These are phyloP conservation scores for Aspergillus sp. DNA, from an alignment of 2,329 filamentous ascomycete genomes.

Conservation along the genomic window DNA sequence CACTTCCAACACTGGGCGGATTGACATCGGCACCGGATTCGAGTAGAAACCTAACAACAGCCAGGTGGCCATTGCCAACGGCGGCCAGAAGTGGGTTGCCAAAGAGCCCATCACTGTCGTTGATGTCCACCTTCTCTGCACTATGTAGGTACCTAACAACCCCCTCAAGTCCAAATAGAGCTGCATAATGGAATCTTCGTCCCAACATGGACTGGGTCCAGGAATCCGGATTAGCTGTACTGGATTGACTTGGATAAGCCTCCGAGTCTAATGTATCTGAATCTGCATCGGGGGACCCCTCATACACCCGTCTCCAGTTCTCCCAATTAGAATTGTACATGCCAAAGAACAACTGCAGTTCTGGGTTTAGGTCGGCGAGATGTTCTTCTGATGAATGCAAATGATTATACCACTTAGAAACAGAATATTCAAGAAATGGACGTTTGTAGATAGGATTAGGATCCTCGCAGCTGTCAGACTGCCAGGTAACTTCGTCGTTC, in stretches of 20 bases:
- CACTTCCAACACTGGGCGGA: no score
- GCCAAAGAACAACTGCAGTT: not conserved
- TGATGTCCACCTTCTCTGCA: not conserved
- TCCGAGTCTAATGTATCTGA: no score
- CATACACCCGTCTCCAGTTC: not conserved
- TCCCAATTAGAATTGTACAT: not conserved
- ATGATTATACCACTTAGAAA: not conserved
- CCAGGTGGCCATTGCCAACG: not conserved
- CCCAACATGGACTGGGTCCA: not conserved
- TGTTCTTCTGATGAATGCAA: not conserved
- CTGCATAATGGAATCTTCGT: not conserved
- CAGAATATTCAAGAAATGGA: not conserved
- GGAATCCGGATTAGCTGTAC: no score
- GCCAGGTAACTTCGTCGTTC: not conserved
- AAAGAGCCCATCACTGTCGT: not conserved
- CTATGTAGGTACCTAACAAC: not conserved
- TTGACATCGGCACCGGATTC: not conserved
- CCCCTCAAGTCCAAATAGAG: not conserved
- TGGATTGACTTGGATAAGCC: no score
- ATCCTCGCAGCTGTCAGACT: not conserved
- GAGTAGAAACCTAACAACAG: not conserved
- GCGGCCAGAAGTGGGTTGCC: not conserved
- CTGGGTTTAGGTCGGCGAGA: not conserved
- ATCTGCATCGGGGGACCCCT: not conserved
- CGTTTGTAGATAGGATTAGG: not conserved